Evolutionary conservation across 306 rosid species (phyloP).

Genomic region (Vicia villosa): DNA sequence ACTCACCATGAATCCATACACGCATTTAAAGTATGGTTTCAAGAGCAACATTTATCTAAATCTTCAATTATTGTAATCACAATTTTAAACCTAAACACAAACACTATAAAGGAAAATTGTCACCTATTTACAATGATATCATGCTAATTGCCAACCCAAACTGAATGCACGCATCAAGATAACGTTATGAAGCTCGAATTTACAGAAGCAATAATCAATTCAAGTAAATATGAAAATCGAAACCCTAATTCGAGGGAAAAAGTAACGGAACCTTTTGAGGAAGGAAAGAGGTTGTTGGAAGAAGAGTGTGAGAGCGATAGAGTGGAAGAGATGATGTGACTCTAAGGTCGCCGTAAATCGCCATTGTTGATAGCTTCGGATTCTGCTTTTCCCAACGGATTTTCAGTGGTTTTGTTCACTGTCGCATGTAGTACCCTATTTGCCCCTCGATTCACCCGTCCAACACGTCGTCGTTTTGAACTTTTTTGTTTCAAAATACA

Average conservation of each 20-base stretch:
- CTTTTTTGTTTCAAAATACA: background rate
- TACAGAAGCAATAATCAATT: background rate
- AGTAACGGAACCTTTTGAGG: conserved; percentile 59
- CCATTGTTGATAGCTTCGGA: conserved; percentile 49
- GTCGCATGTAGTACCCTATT: background rate
- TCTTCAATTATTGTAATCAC: background rate
- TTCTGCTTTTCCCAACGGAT: conserved; percentile 6
- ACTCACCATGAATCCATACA: background rate
- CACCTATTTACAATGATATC: background rate
- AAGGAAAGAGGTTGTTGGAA: conserved; percentile 52
- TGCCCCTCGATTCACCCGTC: conserved; percentile 3
- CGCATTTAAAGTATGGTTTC: background rate
- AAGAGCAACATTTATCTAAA: background rate
- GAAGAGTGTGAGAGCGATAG: conserved; percentile 44
- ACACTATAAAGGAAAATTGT: background rate
- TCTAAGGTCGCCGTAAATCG: conserved; percentile 69
- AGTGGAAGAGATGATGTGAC: conserved; percentile 73
- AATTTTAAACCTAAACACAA: background rate
- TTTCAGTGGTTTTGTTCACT: background rate
- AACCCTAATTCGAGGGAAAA: background rate
- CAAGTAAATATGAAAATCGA: background rate
- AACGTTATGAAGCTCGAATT: background rate
- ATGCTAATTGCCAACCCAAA: conserved; percentile 11
- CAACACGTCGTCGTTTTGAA: conserved; percentile 28
- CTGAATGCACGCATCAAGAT: conserved; percentile 6